These are phyloP conservation scores for Eucalyptus cloeziana DNA, from an alignment of 345 rosid species.

Conservation along the genomic window DNA sequence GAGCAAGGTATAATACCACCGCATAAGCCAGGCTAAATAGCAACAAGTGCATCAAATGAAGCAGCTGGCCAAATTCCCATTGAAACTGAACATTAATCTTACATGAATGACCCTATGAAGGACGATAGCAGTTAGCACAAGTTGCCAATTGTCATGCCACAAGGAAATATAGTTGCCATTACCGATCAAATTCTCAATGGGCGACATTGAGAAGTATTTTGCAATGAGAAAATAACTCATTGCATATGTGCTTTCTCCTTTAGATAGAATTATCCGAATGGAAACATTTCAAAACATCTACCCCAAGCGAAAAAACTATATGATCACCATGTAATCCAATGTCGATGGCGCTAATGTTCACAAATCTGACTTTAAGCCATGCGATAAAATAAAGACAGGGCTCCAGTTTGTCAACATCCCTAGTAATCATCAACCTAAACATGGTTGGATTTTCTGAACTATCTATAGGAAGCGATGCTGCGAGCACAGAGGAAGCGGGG, in stretches of 20 bases:
- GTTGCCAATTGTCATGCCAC: not conserved
- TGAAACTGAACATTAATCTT: not conserved
- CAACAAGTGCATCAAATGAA: not conserved
- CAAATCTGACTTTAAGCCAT: not conserved
- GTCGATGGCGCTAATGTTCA: not conserved
- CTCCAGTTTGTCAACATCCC: not conserved
- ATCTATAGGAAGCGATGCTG: not conserved
- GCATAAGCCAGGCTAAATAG: not conserved
- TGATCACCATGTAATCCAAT: not conserved
- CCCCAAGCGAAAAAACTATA: not conserved
- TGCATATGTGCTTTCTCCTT: not conserved
- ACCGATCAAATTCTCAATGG: not conserved
- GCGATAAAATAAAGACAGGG: not conserved
- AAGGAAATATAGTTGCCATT: not conserved
- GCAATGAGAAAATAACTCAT: not conserved
- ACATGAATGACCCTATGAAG: not conserved
- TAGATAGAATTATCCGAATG: too few relatives aligned
- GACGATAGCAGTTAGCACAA: not conserved
- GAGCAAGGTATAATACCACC: too few relatives aligned
- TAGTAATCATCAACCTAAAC: not conserved
- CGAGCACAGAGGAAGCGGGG: not conserved
- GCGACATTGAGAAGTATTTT: not conserved
- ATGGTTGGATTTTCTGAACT: not conserved
- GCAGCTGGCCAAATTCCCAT: not conserved
- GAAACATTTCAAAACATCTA: too few relatives aligned